phyloP scores from a whole-genome alignment of 495 filamentous ascomycete genomes.

The Geopyxis carbonaria region DNA sequence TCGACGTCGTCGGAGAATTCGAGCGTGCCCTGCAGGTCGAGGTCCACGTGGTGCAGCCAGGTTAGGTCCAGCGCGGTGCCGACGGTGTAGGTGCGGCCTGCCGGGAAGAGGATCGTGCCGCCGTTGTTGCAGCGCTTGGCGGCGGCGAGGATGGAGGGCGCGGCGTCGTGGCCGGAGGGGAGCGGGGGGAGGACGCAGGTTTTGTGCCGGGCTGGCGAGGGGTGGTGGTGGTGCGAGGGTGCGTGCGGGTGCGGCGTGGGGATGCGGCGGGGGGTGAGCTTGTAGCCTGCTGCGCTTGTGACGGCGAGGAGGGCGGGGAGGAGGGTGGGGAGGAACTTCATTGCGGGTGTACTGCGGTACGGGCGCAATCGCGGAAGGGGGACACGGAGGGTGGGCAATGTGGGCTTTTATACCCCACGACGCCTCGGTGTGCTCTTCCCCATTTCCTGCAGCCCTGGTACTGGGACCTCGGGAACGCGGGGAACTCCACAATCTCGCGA shows the following conservation, averaged over 20 bases:
- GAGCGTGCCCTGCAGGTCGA: constrained; percentile 29
- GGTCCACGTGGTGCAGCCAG: constrained; percentile 45
- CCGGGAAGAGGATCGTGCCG: constrained; percentile 45
- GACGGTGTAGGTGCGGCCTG: constrained; percentile 39
- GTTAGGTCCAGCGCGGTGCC: constrained; percentile 49
- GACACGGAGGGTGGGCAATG: too few species aligned
- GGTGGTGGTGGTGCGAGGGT: constrained; percentile 1
- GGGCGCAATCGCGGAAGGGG: too few species aligned
- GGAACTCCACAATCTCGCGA: too few species aligned
- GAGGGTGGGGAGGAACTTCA: too few species aligned
- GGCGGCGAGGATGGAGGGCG: constrained; percentile 39
- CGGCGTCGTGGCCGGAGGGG: constrained; percentile 36
- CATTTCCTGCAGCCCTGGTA: too few species aligned
- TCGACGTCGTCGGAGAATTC: constrained; percentile 46
- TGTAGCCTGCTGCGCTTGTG: too few species aligned
- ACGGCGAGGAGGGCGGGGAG: too few species aligned
- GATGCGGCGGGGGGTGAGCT: too few species aligned
- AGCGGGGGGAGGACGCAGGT: constrained; percentile 12
- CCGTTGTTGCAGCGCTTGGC: constrained; percentile 49
- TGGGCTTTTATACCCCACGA: too few species aligned
- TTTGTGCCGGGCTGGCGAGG: constrained; percentile 7
- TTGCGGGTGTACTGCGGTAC: too few species aligned
- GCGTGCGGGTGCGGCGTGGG: constrained; percentile 8
- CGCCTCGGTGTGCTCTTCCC: too few species aligned
- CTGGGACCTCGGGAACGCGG: too few species aligned